Base-by-base conservation (phyloP, 768 basidiomycete genomes). In the Cantharellus anzutake region DNA sequence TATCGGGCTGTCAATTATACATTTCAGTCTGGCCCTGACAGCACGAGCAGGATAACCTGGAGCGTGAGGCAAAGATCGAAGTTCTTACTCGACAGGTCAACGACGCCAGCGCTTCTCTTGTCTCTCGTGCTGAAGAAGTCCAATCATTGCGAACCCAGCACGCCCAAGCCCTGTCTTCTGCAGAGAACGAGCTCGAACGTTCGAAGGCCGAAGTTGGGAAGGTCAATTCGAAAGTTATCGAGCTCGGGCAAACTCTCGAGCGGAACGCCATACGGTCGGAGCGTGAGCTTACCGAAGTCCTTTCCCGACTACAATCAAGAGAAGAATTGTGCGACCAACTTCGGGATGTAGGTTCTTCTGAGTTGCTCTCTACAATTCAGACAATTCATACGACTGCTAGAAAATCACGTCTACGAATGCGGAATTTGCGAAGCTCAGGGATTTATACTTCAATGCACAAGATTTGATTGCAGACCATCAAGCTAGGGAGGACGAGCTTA, bases 11-110 rank as follows among this genome's bases (percentile, higher is more conserved):
- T 66, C 11, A 11, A 11, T 11, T 11, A 37, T 11, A 11, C 1
- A 83, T 82, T 4, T 80, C 82, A 64, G 87, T 87, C 70, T 88
- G 92, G 56, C 78, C 72, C 2, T 85, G 92, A 69, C 77, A 91
- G 42, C 77, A 83, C 56, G 73, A 75, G 14, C 74, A 86, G 50
- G 86, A 85, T 64, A 73, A 78, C 50, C 84, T 91, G 50, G 81
- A 93, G 34, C 82, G 93, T 1, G 94, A 98, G 67, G 88, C 93
- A 61, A 85, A 91, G 66, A 79, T 70, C 5, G 72, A 74, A 55
- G 68, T 71, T 44, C 69, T 70, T 39, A 66, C 71, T 64, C 84
- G 88, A 53, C 73, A 68, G 56, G 81, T 73, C 78, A 4, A 63
- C 80, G 48, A 77, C 1, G 20, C 20, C 20, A 29, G 20, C 20